Conservation (phyloP, 1,139 yeast species). For the Taphrina pruni region DNA sequence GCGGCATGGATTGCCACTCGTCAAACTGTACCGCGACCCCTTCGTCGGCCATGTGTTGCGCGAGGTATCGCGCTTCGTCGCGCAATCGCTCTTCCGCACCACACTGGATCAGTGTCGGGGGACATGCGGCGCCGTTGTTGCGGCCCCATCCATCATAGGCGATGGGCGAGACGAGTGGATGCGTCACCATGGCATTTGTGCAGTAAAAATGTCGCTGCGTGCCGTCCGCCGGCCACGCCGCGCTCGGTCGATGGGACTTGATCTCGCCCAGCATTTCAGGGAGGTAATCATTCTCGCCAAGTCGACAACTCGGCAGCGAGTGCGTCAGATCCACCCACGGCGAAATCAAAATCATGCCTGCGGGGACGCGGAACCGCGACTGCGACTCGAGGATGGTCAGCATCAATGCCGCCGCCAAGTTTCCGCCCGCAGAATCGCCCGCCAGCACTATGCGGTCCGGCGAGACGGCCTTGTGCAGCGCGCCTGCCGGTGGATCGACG, state of each 20-base stretch:
- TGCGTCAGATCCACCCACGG: conserved; percentile 46
- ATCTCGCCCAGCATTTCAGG: conserved; percentile 38
- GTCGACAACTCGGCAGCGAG: conserved; percentile 44
- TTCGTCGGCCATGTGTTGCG: conserved; percentile 29
- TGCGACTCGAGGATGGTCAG: conserved; percentile 22
- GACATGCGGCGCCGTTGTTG: not conserved
- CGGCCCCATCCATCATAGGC: conserved; percentile 25
- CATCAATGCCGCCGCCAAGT: conserved; percentile 50
- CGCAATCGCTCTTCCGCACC: conserved; percentile 38
- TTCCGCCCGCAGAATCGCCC: conserved; percentile 44
- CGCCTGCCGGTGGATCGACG: conserved; percentile 38
- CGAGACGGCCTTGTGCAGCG: conserved; percentile 30
- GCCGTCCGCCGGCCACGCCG: conserved; percentile 33
- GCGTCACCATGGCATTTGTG: conserved; percentile 22
- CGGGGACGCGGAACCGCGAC: conserved; percentile 42
- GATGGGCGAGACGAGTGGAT: conserved; percentile 39
- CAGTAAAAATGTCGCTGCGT: conserved; percentile 31
- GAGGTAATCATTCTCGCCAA: conserved; percentile 43
- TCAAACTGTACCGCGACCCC: conserved; percentile 29
- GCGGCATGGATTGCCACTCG: conserved; percentile 40
- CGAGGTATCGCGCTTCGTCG: conserved; percentile 37
- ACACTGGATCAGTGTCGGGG: conserved; percentile 17
- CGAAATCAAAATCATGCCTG: conserved; percentile 44
- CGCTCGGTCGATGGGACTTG: conserved; percentile 22
- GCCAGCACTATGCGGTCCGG: conserved; percentile 39